Evolutionary conservation across 805 yeast species (phyloP).

Genomic region (Myxozyma kluyveri): DNA sequence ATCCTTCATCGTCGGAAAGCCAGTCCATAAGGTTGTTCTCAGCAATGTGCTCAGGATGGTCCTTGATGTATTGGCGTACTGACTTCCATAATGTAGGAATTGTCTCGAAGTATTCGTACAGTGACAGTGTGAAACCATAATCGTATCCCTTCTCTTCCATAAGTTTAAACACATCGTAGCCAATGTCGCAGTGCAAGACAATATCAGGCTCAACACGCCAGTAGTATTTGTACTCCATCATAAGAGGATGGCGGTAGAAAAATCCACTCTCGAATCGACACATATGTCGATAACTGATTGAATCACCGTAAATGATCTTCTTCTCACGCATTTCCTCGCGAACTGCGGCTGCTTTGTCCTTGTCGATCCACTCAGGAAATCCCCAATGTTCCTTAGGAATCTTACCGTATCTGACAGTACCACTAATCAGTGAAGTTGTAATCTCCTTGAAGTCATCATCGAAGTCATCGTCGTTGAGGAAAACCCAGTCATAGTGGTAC

Average conservation of each 20-base stretch:
- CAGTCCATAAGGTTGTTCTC: conserved; percentile 65
- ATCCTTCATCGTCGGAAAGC: conserved; percentile 67
- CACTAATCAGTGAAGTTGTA: conserved; percentile 57
- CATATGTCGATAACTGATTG: conserved; percentile 81
- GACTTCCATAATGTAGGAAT: conserved; percentile 75
- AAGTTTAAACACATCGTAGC: conserved; percentile 74
- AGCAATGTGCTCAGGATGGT: conserved; percentile 58
- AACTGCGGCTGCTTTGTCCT: conserved; percentile 60
- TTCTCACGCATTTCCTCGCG: conserved; percentile 55
- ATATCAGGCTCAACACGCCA: conserved; percentile 92
- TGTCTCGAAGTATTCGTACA: conserved; percentile 67
- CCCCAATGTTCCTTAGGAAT: conserved; percentile 84
- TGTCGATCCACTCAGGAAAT: conserved; percentile 77
- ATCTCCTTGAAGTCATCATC: conserved; percentile 62
- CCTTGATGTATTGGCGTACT: conserved; percentile 60
- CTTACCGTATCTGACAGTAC: conserved; percentile 66
- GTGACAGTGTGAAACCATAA: conserved; percentile 73
- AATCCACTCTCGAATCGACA: conserved; percentile 85
- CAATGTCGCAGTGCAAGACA: conserved; percentile 69
- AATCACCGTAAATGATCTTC: conserved; percentile 69
- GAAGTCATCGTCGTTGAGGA: conserved; percentile 77
- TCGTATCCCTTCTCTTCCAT: conserved; percentile 72
- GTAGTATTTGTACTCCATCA: conserved; percentile 74
- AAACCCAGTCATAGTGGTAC: conserved; percentile 88
- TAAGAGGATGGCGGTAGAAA: conserved; percentile 67